Evolutionary conservation across 768 basidiomycete species (phyloP), one percentile per base, ranked within the genome.

Genomic region (Strobilomyces confusus): DNA sequence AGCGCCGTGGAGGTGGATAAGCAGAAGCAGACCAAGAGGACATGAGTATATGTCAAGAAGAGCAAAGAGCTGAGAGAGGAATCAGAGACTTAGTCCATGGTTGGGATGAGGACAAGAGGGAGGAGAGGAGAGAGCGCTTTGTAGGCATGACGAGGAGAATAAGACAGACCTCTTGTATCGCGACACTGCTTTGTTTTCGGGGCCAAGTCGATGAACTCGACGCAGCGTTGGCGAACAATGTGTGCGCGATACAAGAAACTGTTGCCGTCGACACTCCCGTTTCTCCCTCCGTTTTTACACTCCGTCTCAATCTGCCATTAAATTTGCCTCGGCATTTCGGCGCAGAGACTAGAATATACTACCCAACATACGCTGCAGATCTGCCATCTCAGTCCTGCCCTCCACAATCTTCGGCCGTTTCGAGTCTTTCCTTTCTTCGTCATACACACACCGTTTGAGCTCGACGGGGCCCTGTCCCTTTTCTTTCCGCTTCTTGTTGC

Each of bases 81-180:
- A 75, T 72, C 63, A 68, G 70, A 71, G 74, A 72, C 75, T 72
- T 70, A 71, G 64, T 60, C 64, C 72, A 72, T 72, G 73, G 72
- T 71, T 77, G 54, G 63, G 77, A 80, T 75, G 70, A 75, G 73
- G 71, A 80, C 75, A 80, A 75, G 79, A 77, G 77, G 36, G 36
- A 63, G 82, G 70, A 78, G 75, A 77, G 80, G 78, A 76, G 76
- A 82, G 80, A 82, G 85, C 81, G 84, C 63, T 63, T 63, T 51
- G 61, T 57, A 86, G 83, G 87, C 88, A 90, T 89, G 82, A 84
- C 81, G 83, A 63, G 67, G 62, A 84, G 67, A 69, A 68, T 65
- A 84, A 84, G 80, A 92, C 89, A 88, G 89, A 92, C 89, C 89
- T 92, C 87, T 86, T 83, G 78, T 76, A 72, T 71, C 75, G 74